Evolutionary conservation across 2,329 filamentous ascomycete genomes (phyloP).

Genomic region (Rugonectria rugulosa): DNA sequence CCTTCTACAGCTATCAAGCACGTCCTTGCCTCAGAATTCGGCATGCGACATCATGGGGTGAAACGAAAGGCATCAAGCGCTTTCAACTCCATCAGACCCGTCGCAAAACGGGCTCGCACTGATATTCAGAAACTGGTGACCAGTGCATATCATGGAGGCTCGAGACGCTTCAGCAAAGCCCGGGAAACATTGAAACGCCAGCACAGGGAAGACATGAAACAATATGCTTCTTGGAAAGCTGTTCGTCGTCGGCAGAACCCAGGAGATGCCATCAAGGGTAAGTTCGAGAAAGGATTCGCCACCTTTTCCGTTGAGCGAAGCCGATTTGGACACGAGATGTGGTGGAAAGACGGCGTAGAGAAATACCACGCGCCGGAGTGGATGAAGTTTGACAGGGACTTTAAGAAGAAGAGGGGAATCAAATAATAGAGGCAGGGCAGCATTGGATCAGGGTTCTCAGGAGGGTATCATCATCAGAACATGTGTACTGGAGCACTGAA

Average conservation of each 20-base stretch:
- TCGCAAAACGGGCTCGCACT: constrained; percentile 31
- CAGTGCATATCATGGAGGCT: constrained; percentile 37
- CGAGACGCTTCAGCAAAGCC: constrained; percentile 36
- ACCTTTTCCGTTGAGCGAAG: constrained; percentile 37
- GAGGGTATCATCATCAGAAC: constrained; percentile 23
- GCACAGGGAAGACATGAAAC: constrained; percentile 33
- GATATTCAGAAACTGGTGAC: constrained; percentile 39
- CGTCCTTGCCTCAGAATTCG: constrained; percentile 22
- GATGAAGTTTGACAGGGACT: constrained; percentile 39
- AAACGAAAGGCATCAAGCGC: constrained; percentile 45
- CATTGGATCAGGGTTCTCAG: constrained; percentile 12
- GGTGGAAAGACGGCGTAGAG: constrained; percentile 47
- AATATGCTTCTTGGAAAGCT: constrained; percentile 41
- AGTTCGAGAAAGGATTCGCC: constrained; percentile 33
- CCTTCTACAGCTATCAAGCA: constrained; percentile 22
- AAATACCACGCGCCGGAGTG: constrained; percentile 44
- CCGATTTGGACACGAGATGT: constrained; percentile 38
- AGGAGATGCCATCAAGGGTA: constrained; percentile 34
- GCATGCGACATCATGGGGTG: constrained; percentile 19
- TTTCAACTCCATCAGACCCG: constrained; percentile 39
- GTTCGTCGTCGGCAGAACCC: constrained; percentile 36
- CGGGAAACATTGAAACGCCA: constrained; percentile 40
- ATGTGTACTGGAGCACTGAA: constrained; percentile 14
- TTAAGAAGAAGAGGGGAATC: background rate
- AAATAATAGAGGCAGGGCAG: background rate